Percentiles rank a stretch among this genome's conserved stretches.
These are phyloP conservation scores for Vitis hybrid DNA, from an alignment of 177 flowering plant genomes.

Conservation along the genomic window DNA sequence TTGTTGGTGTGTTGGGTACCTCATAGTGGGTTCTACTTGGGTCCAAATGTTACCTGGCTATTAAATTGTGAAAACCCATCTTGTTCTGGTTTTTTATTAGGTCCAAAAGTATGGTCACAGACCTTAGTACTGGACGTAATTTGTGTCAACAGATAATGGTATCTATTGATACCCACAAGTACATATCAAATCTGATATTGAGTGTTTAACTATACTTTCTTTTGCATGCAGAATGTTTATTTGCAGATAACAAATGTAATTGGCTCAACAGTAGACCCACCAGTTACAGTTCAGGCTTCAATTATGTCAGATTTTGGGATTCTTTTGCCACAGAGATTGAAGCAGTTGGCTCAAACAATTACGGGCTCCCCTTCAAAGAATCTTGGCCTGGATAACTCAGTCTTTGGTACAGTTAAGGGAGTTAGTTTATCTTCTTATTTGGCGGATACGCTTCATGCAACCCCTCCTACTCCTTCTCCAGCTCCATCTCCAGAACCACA, in stretches of 20 bases:
- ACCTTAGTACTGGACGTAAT: neutral
- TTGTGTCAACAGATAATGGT: neutral
- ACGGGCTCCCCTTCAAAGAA: constrained; percentile 47
- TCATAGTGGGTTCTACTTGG: neutral
- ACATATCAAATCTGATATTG: neutral
- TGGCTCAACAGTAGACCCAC: constrained; percentile 65
- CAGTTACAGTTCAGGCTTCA: constrained; percentile 64
- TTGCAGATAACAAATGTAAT: constrained; percentile 51
- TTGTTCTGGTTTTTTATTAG: neutral
- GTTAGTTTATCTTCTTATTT: constrained; percentile 58
- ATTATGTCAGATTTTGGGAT: constrained; percentile 48
- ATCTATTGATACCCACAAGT: neutral
- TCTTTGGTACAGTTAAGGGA: constrained; percentile 77
- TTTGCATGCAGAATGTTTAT: constrained; percentile 46
- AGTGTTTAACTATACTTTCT: constrained; percentile 1
- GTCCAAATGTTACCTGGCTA: neutral
- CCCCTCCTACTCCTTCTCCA: constrained; percentile 45
- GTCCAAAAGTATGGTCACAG: neutral
- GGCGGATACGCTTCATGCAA: constrained; percentile 32
- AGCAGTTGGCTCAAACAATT: constrained; percentile 68
- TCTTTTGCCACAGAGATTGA: constrained; percentile 61
- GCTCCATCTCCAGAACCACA: constrained; percentile 34
- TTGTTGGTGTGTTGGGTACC: neutral
- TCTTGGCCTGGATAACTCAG: constrained; percentile 72
- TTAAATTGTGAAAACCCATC: neutral